Conservation (phyloP, 306 rosid genomes). For the Chamaecrista fasciculata region DNA sequence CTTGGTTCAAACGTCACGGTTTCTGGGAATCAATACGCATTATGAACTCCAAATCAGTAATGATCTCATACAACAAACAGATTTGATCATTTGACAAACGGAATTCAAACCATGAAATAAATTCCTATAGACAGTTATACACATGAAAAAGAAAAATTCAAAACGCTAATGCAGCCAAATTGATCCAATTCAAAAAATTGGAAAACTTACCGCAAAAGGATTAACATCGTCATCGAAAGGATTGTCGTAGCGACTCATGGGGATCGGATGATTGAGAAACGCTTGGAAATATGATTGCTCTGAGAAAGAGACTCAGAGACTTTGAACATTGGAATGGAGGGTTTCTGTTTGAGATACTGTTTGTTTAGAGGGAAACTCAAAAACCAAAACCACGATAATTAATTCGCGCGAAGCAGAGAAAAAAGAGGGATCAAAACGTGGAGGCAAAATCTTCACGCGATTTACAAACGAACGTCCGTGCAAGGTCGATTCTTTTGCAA, state of each 20-base stretch:
- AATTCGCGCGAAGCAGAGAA: not conserved
- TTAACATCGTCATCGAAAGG: constrained; percentile 75
- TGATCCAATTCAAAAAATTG: not conserved
- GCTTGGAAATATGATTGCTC: not conserved
- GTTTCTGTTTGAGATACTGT: constrained; percentile 7
- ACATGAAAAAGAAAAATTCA: not conserved
- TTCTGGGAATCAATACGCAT: no score
- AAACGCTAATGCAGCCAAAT: not conserved
- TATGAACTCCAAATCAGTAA: not conserved
- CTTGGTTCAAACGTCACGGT: not conserved
- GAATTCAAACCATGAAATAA: constrained; percentile 11
- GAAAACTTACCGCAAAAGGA: constrained; percentile 66
- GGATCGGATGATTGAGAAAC: constrained; percentile 4
- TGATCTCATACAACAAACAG: not conserved
- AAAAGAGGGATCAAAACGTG: not conserved
- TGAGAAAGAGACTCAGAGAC: not conserved
- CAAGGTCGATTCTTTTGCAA: not conserved
- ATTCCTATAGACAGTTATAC: not conserved
- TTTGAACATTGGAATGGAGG: constrained; percentile 18
- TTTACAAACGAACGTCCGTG: not conserved
- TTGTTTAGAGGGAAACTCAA: constrained; percentile 10
- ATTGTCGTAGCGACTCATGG: constrained; percentile 61
- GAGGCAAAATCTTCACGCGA: constrained; percentile 14
- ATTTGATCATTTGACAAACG: constrained; percentile 2
- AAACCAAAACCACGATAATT: not conserved